Evolutionary conservation across 805 yeast species (phyloP).

Genomic region (Yarrowia sp.): DNA sequence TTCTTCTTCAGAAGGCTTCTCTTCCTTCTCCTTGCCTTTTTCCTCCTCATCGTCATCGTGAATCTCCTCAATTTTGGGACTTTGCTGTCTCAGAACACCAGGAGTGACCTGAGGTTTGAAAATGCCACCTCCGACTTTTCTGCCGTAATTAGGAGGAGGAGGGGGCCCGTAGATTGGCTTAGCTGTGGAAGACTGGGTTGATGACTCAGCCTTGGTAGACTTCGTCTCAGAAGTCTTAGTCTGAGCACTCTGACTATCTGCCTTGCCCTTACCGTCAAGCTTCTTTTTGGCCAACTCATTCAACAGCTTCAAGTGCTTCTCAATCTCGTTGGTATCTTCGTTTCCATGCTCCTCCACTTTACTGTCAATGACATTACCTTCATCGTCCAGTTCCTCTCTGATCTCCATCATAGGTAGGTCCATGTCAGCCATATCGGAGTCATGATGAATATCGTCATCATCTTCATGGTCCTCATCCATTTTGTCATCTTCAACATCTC

Average conservation of each 20-base stretch:
- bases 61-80: constrained; percentile 20
- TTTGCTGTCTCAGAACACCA: constrained; percentile 7
- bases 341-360: constrained; percentile 51
- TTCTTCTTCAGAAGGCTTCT: neutral
- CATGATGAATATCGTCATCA: constrained; percentile 49
- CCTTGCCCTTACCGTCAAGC: neutral
- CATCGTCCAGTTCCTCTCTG: constrained; percentile 81
- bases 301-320: constrained; percentile 13
- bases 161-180: constrained; percentile 24
- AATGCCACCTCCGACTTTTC: constrained; percentile 12
- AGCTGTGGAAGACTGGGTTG: neutral
- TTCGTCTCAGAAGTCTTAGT: no score
- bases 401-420: constrained; percentile 77
- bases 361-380: constrained; percentile 69
- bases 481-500: neutral
- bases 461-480: neutral
- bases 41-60: neutral
- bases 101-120: constrained; percentile 11
- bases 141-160: constrained; percentile 1
- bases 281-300: constrained; percentile 24
- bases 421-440: no score
- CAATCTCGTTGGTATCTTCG: constrained; percentile 12
- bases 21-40: neutral
- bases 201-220: neutral
- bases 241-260: no score